Conservation (phyloP, 129 eudicot species). For the Lonicera japonica region DNA sequence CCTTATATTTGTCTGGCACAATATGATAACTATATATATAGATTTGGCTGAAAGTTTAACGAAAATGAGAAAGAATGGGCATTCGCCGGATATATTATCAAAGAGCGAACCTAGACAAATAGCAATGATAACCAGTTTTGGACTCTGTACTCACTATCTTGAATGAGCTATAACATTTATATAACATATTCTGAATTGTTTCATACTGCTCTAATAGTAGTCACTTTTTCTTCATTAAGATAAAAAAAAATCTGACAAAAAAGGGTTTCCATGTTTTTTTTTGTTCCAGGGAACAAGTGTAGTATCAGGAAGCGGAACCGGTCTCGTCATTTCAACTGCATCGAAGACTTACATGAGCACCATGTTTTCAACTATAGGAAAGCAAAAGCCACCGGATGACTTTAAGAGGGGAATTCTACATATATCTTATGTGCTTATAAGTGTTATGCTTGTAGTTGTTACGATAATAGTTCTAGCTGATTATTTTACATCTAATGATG, state of each 20-base stretch:
- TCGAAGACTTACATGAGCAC: conserved; percentile 28
- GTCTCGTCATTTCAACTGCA: conserved; percentile 25
- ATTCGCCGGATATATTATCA: no score
- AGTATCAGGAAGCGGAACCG: conserved; percentile 22
- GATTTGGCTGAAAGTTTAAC: no score
- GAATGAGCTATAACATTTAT: no score
- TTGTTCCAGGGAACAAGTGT: conserved; percentile 24
- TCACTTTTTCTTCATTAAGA: not conserved
- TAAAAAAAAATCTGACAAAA: not conserved
- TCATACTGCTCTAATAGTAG: no score
- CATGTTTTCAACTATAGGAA: conserved; percentile 18
- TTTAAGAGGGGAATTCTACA: conserved; percentile 22
- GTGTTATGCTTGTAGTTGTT: conserved; percentile 11
- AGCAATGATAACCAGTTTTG: no score
- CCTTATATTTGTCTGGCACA: no score
- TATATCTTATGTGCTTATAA: conserved; percentile 18
- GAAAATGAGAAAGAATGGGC: no score
- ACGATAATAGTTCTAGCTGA: conserved; percentile 13
- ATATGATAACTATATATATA: no score
- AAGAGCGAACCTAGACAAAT: no score
- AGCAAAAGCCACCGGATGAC: conserved; percentile 21
- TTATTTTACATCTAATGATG: conserved; percentile 10
- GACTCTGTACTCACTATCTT: no score
- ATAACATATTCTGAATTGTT: no score
- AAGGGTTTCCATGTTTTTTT: not conserved